These are phyloP conservation scores for Alternaria alternata DNA, from an alignment of 2,329 filamentous ascomycete genomes.

Conservation along the genomic window DNA sequence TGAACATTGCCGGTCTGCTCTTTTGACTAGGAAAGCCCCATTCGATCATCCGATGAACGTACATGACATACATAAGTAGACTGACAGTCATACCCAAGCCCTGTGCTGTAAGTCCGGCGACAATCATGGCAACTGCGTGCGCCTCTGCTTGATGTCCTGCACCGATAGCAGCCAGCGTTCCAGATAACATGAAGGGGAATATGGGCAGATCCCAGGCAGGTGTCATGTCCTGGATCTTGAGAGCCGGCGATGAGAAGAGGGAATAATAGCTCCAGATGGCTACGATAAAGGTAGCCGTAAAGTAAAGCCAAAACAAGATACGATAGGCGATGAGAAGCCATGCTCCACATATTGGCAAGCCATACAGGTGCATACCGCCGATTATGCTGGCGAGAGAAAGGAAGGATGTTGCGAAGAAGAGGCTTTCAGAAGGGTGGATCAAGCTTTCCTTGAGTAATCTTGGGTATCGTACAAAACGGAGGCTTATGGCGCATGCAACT, in stretches of 20 bases:
- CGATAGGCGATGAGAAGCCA: constrained; percentile 3
- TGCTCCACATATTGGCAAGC: not conserved
- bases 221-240: constrained; percentile 3
- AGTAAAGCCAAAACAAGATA: constrained; percentile 4
- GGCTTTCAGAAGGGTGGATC: constrained; percentile 5
- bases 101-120: constrained; percentile 4
- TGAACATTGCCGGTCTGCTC: constrained; percentile 6
- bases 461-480: not conserved
- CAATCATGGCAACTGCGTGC: not conserved
- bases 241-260: constrained; percentile 46
- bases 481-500: not conserved
- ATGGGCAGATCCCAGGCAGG: constrained; percentile 8
- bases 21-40: constrained; percentile 1
- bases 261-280: not conserved
- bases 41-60: constrained; percentile 9
- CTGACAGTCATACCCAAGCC: constrained; percentile 3
- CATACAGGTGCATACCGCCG: not conserved
- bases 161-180: not conserved
- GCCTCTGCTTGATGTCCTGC: not conserved
- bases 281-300: not conserved
- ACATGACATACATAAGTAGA: constrained; percentile 10
- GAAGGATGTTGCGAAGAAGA: constrained; percentile 7
- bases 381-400: constrained; percentile 1
- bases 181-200: constrained; percentile 1
- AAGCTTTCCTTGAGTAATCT: not conserved